Percentiles rank a stretch among this genome's conserved stretches.
These are phyloP conservation scores for Xylaria sp. DNA, from an alignment of 2,329 filamentous ascomycete genomes.

Conservation along the genomic window DNA sequence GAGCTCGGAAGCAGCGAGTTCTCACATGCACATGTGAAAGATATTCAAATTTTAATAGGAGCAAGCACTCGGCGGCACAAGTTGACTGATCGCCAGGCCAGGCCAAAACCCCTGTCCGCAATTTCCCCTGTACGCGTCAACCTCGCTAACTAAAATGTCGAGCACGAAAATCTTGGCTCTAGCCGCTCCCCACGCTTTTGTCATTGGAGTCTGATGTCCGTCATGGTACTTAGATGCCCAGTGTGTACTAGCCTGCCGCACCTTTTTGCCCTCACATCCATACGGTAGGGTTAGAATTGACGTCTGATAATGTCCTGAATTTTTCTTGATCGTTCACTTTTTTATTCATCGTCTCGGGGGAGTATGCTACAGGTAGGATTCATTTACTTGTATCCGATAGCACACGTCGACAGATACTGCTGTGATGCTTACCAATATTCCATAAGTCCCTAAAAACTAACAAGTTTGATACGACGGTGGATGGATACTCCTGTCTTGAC, in stretches of 20 bases:
- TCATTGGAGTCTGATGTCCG: neutral
- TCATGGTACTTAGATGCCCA: neutral
- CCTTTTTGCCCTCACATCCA: neutral
- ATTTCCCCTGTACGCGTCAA: conserved; percentile 27
- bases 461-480: neutral
- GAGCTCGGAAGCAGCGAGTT: neutral
- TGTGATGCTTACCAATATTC: neutral
- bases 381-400: neutral
- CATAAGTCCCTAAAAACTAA: neutral
- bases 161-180: conserved; percentile 19
- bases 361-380: too few relatives aligned
- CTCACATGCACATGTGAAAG: conserved; percentile 18
- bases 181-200: neutral
- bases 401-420: neutral
- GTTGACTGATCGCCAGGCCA: conserved; percentile 18
- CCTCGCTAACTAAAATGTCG: conserved; percentile 15
- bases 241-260: neutral
- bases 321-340: neutral
- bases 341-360: too few relatives aligned
- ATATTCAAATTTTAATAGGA: conserved; percentile 13
- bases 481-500: too few relatives aligned
- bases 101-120: conserved; percentile 25
- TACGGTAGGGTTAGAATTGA: neutral
- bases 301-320: neutral
- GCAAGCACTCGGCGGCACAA: conserved; percentile 13